Evolutionary conservation across 345 rosid species (phyloP), one percentile per base, ranked within the genome.

Genomic region (Syzygium aqueum): DNA sequence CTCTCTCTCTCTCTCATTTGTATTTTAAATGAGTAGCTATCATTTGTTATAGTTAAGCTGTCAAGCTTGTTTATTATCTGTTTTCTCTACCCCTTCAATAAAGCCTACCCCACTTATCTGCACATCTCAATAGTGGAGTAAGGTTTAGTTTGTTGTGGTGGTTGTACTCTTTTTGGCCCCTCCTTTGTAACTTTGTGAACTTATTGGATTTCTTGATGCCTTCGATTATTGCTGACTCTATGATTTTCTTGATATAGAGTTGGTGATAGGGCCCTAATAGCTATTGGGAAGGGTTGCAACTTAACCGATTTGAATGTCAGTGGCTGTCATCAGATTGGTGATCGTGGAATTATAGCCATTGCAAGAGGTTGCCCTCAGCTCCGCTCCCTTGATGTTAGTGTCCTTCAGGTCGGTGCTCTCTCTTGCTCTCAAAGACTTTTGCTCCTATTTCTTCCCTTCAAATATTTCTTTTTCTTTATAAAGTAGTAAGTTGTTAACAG

Each of bases 361-460:
- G 98, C 98, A 82, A 94, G 94, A 91, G 96, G 98, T 22, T 96
- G 95, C 88, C 98, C 98, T 84, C 92, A 89, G 86, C 98, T 97
- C 86, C 91, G 88, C 86, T 89, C 77, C 91, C 94, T 97, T n/a
- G 99, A 97, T 87, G 93, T 94, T 23, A 97, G 98, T 54, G 97
- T 97, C 77, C 98, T 96, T 89, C 98, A 93, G 98, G 99, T 96
- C 57, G 9, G 33, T 11, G 27, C 49, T 73, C 86, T 59, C 87
- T 57, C 86, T 21, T 50, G 27, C 67, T 49, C n/a, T 25, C 85
- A 54, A 51, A 43, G 46, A 61, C 4, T 28, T 49, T 21, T 33
- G 16, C 51, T 51, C 27, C 59, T 59, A 27, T 25, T 27, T 51
- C 30, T 56, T 53, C 28, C 65, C 49, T 51, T 33, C 27, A 37